Evolutionary conservation across 2,329 filamentous ascomycete genomes (phyloP).

Genomic region (Emydomyces testavorans): DNA sequence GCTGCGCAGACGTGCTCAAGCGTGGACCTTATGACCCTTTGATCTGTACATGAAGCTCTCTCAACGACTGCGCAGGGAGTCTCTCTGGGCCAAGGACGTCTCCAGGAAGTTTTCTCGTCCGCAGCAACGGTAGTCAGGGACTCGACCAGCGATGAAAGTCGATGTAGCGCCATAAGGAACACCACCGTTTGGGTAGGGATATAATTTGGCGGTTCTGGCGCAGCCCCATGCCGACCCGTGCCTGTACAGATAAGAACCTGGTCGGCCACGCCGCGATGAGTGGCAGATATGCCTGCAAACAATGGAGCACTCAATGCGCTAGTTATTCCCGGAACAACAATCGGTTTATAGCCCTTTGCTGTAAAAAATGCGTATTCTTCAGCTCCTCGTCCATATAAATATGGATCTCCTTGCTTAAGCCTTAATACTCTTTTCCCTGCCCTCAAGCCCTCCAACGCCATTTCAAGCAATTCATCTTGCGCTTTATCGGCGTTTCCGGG

Average conservation of each 20-base stretch:
- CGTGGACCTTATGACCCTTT: conserved; percentile 82
- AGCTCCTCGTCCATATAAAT: conserved; percentile 86
- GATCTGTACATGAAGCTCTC: conserved; percentile 84
- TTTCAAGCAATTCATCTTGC: conserved; percentile 73
- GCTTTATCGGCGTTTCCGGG: conserved; percentile 91
- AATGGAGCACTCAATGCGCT: conserved; percentile 76
- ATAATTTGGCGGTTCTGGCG: conserved; percentile 71
- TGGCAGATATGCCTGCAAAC: conserved; percentile 77
- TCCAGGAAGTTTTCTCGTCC: conserved; percentile 22
- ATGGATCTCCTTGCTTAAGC: conserved; percentile 93
- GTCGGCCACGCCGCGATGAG: conserved; percentile 79
- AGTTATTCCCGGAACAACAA: conserved; percentile 81
- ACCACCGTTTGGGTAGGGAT: conserved; percentile 70
- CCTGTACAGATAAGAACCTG: conserved; percentile 95
- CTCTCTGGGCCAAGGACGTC: conserved; percentile 52
- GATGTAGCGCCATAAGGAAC: conserved; percentile 89
- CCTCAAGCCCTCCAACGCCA: conserved; percentile 58
- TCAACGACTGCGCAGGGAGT: conserved; percentile 91
- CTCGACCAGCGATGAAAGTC: conserved; percentile 60
- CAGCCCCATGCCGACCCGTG: conserved; percentile 77
- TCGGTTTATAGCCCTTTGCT: conserved; percentile 53
- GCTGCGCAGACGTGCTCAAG: conserved; percentile 67
- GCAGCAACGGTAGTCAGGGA: conserved; percentile 46
- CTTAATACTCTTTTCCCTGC: conserved; percentile 71
- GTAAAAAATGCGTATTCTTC: conserved; percentile 85